A percentile compares a stretch with the other conserved stretches of the same genome.
phyloP scores from a whole-genome alignment of 768 basidiomycete species.

The Xerocomellus amylosporus region DNA sequence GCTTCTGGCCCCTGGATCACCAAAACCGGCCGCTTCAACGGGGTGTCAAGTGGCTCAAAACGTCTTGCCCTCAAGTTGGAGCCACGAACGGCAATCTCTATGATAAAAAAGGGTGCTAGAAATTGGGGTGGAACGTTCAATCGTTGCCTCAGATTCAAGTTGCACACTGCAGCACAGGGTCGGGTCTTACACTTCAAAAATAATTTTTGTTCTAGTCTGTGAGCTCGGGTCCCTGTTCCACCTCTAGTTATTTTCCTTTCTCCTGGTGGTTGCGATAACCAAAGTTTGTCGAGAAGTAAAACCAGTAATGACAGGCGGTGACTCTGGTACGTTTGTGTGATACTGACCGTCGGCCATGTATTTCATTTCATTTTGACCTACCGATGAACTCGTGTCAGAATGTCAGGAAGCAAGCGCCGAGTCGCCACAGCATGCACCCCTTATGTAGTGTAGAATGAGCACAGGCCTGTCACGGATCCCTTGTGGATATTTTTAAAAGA shows the following conservation, averaged over 20 bases:
- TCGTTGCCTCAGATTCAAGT: not conserved
- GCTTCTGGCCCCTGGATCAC: not conserved
- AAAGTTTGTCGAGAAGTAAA: not conserved
- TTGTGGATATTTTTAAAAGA: not conserved
- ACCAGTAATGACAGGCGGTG: not conserved
- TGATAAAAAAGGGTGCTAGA: not conserved
- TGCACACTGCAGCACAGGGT: not conserved
- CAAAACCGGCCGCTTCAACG: no score
- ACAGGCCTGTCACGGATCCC: not conserved
- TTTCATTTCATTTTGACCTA: not conserved
- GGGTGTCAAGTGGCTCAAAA: no score
- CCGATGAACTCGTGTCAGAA: not conserved
- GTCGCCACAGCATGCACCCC: no score
- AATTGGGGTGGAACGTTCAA: not conserved
- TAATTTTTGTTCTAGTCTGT: not conserved
- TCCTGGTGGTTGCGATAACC: not conserved
- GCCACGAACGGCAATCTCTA: no score
- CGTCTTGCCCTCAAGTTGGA: no score
- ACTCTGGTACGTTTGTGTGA: not conserved
- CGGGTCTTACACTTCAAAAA: not conserved
- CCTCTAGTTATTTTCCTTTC: not conserved
- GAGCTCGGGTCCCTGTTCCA: not conserved
- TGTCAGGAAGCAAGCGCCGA: not conserved
- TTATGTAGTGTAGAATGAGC: no score
- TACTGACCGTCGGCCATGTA: no score